phyloP scores from a whole-genome alignment of 371 early-diverging fungal species.

The Mucor plumbeus region DNA sequence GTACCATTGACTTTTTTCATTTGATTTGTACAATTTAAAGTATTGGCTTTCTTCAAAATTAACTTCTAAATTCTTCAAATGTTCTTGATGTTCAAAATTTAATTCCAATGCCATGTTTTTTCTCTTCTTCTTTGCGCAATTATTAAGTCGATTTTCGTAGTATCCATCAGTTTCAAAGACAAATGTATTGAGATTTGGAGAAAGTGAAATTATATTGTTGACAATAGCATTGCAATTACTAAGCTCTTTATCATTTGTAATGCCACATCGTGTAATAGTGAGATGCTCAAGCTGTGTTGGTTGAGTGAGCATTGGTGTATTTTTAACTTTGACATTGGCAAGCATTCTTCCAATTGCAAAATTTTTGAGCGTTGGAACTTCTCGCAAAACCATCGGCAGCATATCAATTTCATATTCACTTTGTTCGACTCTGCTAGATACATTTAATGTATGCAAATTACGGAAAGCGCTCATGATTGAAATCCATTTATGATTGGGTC shows the following conservation, averaged over 20 bases:
- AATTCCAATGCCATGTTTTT: neutral
- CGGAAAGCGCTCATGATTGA: slow-evolving; percentile 1
- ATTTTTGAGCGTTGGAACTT: neutral
- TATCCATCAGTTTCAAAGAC: slow-evolving; percentile 4
- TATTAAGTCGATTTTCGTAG: neutral
- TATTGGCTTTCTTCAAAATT: slow-evolving; percentile 4
- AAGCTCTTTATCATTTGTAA: neutral
- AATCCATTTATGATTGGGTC: slow-evolving; percentile 3
- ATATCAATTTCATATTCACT: slow-evolving; percentile 7
- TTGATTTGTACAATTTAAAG: neutral
- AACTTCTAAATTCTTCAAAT: neutral
- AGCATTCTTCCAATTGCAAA: slow-evolving; percentile 4
- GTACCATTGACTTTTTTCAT: neutral
- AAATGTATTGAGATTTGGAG: neutral
- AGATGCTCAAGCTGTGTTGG: neutral
- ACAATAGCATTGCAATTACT: neutral
- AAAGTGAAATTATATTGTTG: neutral
- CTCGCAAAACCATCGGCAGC: slow-evolving; percentile 1
- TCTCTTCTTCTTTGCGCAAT: slow-evolving; percentile 2
- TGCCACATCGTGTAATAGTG: slow-evolving; percentile 1
- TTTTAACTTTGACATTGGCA: neutral
- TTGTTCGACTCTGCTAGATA: neutral
- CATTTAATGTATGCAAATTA: neutral
- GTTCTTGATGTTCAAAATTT: neutral
- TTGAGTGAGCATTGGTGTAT: neutral